Conservation (phyloP, 345 rosid species). For the Syzygium grande region DNA sequence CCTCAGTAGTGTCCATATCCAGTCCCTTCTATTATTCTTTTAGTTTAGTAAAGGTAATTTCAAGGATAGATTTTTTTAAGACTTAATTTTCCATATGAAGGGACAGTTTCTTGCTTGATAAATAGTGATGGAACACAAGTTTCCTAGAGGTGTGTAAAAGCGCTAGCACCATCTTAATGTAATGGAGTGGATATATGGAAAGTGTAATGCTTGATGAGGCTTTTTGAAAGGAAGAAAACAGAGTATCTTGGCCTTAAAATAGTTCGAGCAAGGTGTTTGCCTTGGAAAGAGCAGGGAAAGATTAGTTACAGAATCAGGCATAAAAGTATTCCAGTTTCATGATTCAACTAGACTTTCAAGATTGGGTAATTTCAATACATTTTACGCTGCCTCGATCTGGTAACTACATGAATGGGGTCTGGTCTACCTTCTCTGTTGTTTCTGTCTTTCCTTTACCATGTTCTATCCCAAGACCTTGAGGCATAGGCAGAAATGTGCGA, state of each 20-base stretch:
- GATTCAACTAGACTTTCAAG: background rate
- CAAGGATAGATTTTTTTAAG: background rate
- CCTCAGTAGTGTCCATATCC: background rate
- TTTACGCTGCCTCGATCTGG: background rate
- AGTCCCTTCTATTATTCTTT: background rate
- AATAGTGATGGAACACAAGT: background rate
- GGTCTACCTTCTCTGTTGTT: background rate
- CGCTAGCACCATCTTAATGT: background rate
- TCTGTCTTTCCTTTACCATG: background rate
- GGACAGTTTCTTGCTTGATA: background rate
- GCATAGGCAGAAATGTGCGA: background rate
- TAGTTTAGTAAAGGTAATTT: background rate
- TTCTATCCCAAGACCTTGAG: background rate
- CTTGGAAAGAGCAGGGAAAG: background rate
- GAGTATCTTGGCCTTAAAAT: background rate
- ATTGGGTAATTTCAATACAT: background rate
- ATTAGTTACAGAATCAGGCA: conserved; percentile 2
- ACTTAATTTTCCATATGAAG: background rate
- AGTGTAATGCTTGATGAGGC: background rate
- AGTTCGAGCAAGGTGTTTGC: background rate
- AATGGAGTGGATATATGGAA: background rate
- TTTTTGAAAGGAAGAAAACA: background rate
- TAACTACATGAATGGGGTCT: background rate
- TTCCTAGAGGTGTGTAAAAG: background rate
- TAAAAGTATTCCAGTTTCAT: background rate